phyloP scores from a whole-genome alignment of 805 yeast genomes.

The Candida qinlingensis region DNA sequence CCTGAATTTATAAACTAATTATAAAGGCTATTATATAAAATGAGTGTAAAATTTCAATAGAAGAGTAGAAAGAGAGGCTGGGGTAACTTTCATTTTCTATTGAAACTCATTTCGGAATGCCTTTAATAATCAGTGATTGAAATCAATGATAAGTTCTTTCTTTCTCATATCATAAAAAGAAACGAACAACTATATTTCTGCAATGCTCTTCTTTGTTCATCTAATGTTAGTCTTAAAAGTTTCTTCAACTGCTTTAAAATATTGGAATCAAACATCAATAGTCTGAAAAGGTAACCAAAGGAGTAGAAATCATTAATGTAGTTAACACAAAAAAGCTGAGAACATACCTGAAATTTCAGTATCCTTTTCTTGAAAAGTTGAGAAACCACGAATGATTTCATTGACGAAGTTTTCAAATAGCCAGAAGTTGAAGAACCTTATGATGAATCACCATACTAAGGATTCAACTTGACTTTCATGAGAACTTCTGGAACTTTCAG shows the following conservation, averaged over 20 bases:
- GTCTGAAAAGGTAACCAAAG: conserved; percentile 3
- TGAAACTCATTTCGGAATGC: neutral
- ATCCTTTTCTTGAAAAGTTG: neutral
- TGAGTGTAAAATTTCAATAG: neutral
- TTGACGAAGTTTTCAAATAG: neutral
- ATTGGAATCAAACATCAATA: neutral
- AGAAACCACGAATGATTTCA: conserved; percentile 5
- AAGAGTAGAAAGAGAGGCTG: neutral
- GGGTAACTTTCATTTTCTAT: neutral
- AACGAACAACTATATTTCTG: neutral
- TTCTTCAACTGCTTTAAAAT: neutral
- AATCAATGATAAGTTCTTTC: neutral
- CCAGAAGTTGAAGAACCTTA: neutral
- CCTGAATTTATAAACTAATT: neutral
- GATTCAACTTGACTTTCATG: neutral
- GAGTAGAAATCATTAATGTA: neutral
- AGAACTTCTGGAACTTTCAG: neutral
- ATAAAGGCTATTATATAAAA: neutral
- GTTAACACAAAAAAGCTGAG: no score
- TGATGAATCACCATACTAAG: conserved; percentile 5
- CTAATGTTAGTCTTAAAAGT: conserved; percentile 2
- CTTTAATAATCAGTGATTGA: neutral
- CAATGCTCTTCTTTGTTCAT: conserved; percentile 3
- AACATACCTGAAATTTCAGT: neutral
- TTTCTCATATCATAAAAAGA: conserved; percentile 6